Percentiles rank a stretch among this genome's conserved stretches.
phyloP scores from a whole-genome alignment of 805 yeast species.

The Yarrowia sp. region DNA sequence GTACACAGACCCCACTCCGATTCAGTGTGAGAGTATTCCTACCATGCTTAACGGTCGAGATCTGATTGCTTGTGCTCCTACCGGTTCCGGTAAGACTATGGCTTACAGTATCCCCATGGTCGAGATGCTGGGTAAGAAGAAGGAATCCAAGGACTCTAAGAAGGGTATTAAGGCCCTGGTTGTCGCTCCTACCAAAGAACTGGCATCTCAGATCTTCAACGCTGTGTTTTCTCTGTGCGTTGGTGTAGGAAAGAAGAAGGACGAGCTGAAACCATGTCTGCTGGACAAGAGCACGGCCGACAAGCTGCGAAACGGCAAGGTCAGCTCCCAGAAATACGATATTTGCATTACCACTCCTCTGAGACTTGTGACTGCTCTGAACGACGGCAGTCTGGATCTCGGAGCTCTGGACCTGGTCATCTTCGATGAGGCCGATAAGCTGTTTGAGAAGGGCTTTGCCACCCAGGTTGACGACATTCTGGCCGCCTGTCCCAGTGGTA shows the following conservation, averaged over 20 bases:
- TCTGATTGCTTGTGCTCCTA: constrained; percentile 92
- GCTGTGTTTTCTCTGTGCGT: constrained; percentile 62
- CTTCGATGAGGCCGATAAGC: constrained; percentile 94
- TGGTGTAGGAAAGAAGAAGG: constrained; percentile 39
- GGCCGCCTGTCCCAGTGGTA: constrained; percentile 56
- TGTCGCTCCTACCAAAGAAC: constrained; percentile 92
- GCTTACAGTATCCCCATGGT: constrained; percentile 87
- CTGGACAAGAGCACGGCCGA: constrained; percentile 61
- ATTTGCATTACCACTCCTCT: constrained; percentile 87
- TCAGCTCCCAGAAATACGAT: constrained; percentile 63
- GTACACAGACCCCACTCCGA: constrained; percentile 87
- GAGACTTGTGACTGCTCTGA: constrained; percentile 80
- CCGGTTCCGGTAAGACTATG: constrained; percentile 97
- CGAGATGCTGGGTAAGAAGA: constrained; percentile 55
- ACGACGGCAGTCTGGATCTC: constrained; percentile 65
- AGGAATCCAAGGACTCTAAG: constrained; percentile 47
- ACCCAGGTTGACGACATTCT: constrained; percentile 90
- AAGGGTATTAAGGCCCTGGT: constrained; percentile 74
- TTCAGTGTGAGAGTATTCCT: constrained; percentile 92
- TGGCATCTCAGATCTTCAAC: constrained; percentile 82
- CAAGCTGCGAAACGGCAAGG: constrained; percentile 64
- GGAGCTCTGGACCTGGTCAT: constrained; percentile 74
- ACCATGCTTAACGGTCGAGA: constrained; percentile 72
- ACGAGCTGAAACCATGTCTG: constrained; percentile 69
- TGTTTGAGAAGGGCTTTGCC: constrained; percentile 85